Conservation (phyloP, 306 rosid genomes). For the Abrus pulchellus region DNA sequence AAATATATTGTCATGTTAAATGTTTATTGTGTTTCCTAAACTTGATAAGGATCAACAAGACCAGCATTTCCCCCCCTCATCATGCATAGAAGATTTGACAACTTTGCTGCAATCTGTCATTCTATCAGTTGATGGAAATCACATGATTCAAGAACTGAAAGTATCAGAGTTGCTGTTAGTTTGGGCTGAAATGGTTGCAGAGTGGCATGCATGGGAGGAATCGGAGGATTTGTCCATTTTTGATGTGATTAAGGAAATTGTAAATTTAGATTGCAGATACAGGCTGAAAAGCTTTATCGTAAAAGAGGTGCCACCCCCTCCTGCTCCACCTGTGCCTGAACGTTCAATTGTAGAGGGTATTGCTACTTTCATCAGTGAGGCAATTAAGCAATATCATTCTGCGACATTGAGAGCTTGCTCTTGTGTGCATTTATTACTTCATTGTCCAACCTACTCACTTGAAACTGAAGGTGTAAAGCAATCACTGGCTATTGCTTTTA, state of each 20-base stretch:
- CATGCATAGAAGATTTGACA: slow-evolving; percentile 81
- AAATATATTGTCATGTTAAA: slow-evolving; percentile 2
- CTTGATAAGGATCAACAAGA: slow-evolving; percentile 59
- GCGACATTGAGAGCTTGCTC: slow-evolving; percentile 89
- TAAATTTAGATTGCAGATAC: slow-evolving; percentile 62
- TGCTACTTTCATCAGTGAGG: slow-evolving; percentile 69
- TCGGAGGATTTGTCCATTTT: slow-evolving; percentile 83
- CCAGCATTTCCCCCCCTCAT: slow-evolving; percentile 57
- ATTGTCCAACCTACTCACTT: slow-evolving; percentile 70
- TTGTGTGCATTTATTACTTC: slow-evolving; percentile 75
- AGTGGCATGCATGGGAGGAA: slow-evolving; percentile 95
- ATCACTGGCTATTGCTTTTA: slow-evolving; percentile 68
- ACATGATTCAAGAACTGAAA: slow-evolving; percentile 72
- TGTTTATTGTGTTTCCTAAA: slow-evolving; percentile 42
- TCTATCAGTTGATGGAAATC: slow-evolving; percentile 65
- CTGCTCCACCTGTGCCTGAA: slow-evolving; percentile 85
- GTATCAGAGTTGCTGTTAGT: slow-evolving; percentile 72
- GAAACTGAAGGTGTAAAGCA: slow-evolving; percentile 75
- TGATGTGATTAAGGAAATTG: slow-evolving; percentile 78
- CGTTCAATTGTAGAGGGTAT: slow-evolving; percentile 78
- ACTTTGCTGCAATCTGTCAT: slow-evolving; percentile 70
- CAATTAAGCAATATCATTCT: slow-evolving; percentile 83
- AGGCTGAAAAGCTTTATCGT: slow-evolving; percentile 65
- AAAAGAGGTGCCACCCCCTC: slow-evolving; percentile 73
- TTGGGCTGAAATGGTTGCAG: slow-evolving; percentile 84